Base-by-base conservation (phyloP, 1,284 basidiomycete genomes). In the Ganoderma resinaceum region DNA sequence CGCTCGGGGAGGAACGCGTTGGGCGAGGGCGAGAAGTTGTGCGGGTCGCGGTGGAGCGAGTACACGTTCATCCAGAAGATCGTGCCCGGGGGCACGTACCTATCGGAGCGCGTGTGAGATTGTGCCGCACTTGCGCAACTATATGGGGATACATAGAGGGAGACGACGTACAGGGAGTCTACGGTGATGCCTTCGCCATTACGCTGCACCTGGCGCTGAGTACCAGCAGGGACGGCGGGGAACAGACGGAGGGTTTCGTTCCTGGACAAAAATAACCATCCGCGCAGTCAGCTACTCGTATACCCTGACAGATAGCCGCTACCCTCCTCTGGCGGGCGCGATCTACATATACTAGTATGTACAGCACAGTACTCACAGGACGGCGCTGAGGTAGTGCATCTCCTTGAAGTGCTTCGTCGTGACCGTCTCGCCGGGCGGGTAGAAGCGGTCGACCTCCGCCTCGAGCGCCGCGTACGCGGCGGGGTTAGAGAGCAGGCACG, bases 171-270 rank as follows among this genome's bases (percentile, higher is more conserved):
- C 79, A 76, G 62, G 18, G 64, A 70, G 29, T 75, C 77, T 23
- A 78, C 43, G 26, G 67, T 43, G 42, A 65, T 74, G 42, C 68
- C 62, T 12, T 74, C 74, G 18, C 64, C 69, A 1, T 74, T 75
- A 12, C 29, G 53, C 12, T 61, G 66, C 0, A 77, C 80, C n/a
- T 82, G 78, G 58, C 90, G 84, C 63, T 87, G 85, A 26, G 85
- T 82, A 55, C 83, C 84, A 31, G 83, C 84, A 12, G 84, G 81
- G 14, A 89, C 79, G 12, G 88, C 82, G 14, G 90, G 87, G 57
- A 82, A 82, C 43, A 91, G 78, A 59, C 90, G 82, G 57, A 91
- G 74, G 0, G 83, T 77, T 75, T 91, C 89, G 57, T 89, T 88
- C 67, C 89, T 91, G 75, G 31, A 71, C 65, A 61, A 42, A 14